A percentile compares a stretch with the other conserved stretches of the same genome.
Evolutionary conservation across 345 rosid species (phyloP).

Genomic region (Limnanthes douglasii): DNA sequence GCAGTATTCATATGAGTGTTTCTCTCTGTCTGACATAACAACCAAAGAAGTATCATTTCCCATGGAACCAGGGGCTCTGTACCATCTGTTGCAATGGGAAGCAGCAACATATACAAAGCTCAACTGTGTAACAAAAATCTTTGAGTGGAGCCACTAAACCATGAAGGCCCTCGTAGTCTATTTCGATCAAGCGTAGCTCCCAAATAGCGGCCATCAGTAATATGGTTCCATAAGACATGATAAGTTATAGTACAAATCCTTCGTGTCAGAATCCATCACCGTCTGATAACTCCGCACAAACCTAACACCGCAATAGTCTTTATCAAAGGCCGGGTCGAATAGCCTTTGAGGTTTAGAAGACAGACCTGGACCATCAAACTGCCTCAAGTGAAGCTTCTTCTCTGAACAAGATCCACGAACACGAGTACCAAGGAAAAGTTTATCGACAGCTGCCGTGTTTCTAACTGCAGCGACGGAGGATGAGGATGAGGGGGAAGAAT

Average conservation of each 20-base stretch:
- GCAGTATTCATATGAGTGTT: constrained; percentile 83
- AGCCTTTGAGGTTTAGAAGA: constrained; percentile 83
- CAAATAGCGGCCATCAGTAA: constrained; percentile 95
- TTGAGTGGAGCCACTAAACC: constrained; percentile 84
- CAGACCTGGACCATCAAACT: constrained; percentile 66
- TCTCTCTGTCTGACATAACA: constrained; percentile 89
- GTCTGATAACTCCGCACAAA: constrained; percentile 96
- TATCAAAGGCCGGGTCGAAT: constrained; percentile 81
- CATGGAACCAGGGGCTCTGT: constrained; percentile 98
- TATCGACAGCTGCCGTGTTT: constrained; percentile 20
- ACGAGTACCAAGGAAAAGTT: constrained; percentile 33
- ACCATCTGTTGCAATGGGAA: constrained; percentile 98
- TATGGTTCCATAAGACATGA: constrained; percentile 12
- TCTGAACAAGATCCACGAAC: constrained; percentile 32
- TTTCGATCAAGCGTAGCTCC: constrained; percentile 99
- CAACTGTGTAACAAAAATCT: constrained; percentile 96
- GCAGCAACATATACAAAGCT: constrained; percentile 95
- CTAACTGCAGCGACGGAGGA: constrained; percentile 10
- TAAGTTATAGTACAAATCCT: constrained; percentile 57
- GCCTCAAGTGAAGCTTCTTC: constrained; percentile 54
- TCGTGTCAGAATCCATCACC: constrained; percentile 81
- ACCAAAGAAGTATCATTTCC: constrained; percentile 98
- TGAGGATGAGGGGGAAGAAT: too few relatives aligned
- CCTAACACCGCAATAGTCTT: constrained; percentile 98
- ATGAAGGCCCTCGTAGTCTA: constrained; percentile 94